A percentile compares a stretch with the other conserved stretches of the same genome.
Evolutionary conservation across 2,329 filamentous ascomycete genomes (phyloP).

Genomic region (Alternaria gaisen): DNA sequence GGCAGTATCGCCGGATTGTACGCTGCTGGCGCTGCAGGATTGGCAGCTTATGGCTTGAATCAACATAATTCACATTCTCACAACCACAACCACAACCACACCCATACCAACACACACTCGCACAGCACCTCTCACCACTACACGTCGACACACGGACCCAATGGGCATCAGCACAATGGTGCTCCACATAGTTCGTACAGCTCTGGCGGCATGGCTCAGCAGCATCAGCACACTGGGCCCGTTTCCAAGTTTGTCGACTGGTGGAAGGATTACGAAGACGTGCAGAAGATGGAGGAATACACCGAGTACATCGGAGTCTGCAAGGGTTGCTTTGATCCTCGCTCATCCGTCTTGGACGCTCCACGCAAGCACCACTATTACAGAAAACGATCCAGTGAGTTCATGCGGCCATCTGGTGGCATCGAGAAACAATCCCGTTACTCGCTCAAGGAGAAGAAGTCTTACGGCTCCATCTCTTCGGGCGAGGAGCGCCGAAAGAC

Average conservation of each 20-base stretch:
- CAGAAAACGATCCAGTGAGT: conserved; percentile 56
- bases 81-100: conserved; percentile 27
- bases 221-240: conserved; percentile 64
- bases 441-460: conserved; percentile 41
- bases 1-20: conserved; percentile 56
- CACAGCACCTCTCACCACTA: conserved; percentile 31
- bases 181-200: conserved; percentile 31
- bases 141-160: conserved; percentile 42
- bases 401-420: conserved; percentile 55
- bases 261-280: conserved; percentile 71
- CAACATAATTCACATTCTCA: conserved; percentile 48
- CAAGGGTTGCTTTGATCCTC: conserved; percentile 70
- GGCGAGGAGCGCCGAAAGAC: conserved; percentile 50
- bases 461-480: conserved; percentile 42
- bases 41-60: conserved; percentile 57
- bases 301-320: conserved; percentile 73
- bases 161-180: conserved; percentile 34
- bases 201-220: conserved; percentile 54
- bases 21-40: conserved; percentile 57
- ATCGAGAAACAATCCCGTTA: conserved; percentile 69
- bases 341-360: conserved; percentile 63
- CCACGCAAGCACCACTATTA: conserved; percentile 68
- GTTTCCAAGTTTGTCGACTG: conserved; percentile 66
- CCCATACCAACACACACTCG: conserved; percentile 38
- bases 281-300: conserved; percentile 72